phyloP scores from a whole-genome alignment of 805 yeast species.

The Kodamaea restingae region DNA sequence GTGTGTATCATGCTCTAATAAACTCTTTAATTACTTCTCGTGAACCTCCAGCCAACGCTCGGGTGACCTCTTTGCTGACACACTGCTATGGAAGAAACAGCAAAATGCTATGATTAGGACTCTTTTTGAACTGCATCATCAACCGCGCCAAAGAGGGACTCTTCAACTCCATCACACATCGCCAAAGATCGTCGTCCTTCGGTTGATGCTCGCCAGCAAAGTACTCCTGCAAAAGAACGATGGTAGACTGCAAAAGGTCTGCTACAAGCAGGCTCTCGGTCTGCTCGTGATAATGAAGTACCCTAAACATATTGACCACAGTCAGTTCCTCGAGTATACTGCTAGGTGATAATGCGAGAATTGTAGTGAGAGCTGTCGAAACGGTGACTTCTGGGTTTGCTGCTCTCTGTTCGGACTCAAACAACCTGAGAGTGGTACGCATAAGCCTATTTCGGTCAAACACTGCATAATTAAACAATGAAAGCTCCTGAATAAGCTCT shows the following conservation, averaged over 20 bases:
- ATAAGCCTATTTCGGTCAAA: constrained; percentile 12
- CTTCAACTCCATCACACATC: constrained; percentile 11
- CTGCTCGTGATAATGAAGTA: constrained; percentile 10
- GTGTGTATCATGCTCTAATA: constrained; percentile 1
- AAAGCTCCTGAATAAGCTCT: constrained; percentile 8
- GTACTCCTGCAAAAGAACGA: constrained; percentile 7
- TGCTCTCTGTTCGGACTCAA: constrained; percentile 5
- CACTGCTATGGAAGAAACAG: constrained; percentile 3
- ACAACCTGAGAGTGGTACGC: constrained; percentile 9
- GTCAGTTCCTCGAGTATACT: not conserved
- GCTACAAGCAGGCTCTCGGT: constrained; percentile 5
- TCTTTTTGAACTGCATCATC: constrained; percentile 13
- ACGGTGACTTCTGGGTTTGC: too few relatives aligned
- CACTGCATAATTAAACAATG: constrained; percentile 13
- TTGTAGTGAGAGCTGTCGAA: constrained; percentile 3
- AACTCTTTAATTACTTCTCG: too few relatives aligned
- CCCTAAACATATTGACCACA: constrained; percentile 3
- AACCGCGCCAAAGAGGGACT: constrained; percentile 13
- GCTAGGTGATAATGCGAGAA: not conserved
- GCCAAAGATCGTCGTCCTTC: constrained; percentile 12
- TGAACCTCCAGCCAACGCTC: too few relatives aligned
- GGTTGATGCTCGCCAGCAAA: constrained; percentile 2
- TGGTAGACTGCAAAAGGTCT: constrained; percentile 10
- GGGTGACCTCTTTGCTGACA: too few relatives aligned
- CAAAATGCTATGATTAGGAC: constrained; percentile 8